These are phyloP conservation scores for Hygrocybe coccinea DNA, from an alignment of 768 basidiomycete species.

Conservation along the genomic window DNA sequence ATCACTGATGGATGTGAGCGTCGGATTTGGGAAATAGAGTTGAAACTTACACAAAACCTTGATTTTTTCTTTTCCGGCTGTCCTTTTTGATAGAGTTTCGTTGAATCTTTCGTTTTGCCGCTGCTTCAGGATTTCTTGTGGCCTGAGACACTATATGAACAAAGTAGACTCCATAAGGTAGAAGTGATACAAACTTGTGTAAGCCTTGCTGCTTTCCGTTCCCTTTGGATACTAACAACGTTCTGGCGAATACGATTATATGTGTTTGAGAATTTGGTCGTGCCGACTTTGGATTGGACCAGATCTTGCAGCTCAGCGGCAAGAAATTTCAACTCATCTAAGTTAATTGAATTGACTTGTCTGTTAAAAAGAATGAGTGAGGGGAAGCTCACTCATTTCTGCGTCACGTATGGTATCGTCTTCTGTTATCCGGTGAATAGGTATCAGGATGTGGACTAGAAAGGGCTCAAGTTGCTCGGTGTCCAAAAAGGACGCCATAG, in stretches of 20 bases:
- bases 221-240: constrained; percentile 59
- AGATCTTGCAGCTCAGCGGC: constrained; percentile 83
- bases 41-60: constrained; percentile 52
- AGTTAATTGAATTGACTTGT: background rate
- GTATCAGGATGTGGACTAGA: constrained; percentile 79
- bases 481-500: constrained; percentile 75
- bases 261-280: constrained; percentile 70
- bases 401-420: constrained; percentile 78
- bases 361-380: background rate
- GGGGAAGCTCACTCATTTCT: constrained; percentile 60
- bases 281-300: constrained; percentile 81
- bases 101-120: constrained; percentile 70
- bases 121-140: constrained; percentile 67
- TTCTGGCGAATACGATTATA: constrained; percentile 81
- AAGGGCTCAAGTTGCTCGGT: constrained; percentile 54
- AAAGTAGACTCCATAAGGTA: background rate
- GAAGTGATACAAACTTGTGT: constrained; percentile 38
- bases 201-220: constrained; percentile 59
- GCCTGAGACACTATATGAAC: constrained; percentile 1
- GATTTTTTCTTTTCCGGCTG: constrained; percentile 73
- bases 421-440: constrained; percentile 81
- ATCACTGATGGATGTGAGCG: constrained; percentile 32
- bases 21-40: background rate
- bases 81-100: constrained; percentile 77
- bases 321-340: constrained; percentile 80